Base-by-base conservation (phyloP, 352 stramenopile genomes). In the Globisporangium paroecandrum region DNA sequence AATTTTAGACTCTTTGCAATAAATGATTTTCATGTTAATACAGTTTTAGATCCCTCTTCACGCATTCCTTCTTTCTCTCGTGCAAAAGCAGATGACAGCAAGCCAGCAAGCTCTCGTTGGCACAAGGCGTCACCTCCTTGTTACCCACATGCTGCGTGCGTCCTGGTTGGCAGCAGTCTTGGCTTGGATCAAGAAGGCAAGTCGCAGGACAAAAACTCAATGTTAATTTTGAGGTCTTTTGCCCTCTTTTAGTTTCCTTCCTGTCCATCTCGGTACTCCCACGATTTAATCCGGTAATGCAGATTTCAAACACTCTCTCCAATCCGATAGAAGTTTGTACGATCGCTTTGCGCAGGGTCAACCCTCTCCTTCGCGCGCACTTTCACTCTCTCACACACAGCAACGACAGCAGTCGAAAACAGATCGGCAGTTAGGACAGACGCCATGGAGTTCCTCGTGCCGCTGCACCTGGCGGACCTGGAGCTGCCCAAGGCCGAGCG, bases 401-500 rank as follows among this genome's bases (percentile, higher is more conserved):
- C 22, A 32, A 56, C 43, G 24, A n/a, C 4, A 24, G 51, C 10
- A 25, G 7, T 8, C 15, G 22, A 36, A 5, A 62, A 29, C 56
- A 62, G 29, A 29, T 22, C 54, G 38, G 4, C 56, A 20, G 13
- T 34, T 34, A 56, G 47, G 20, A 12, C 7, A 9, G n/a, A 29
- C 49, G 15, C 58, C 36, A 89, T 86, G 74, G 80, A 91, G 75
- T 94, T 94, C 71, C 76, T 91, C 38, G 83, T 94, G 70, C 87
- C 87, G 65, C 76, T 93, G 66, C 84, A 93, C 65, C 66, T 82
- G 53, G 75, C 86, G 43, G 87, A 94, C 71, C 69, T 94, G 60
- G 87, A 94, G 71, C 76, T 93, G 61, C 69, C 82, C 58, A 89
- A 90, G 65, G 68, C 74, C 55, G 83, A 82, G 56, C 79, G 87